A percentile compares a stretch with the other conserved stretches of the same genome.
phyloP scores from a whole-genome alignment of 495 filamentous ascomycete species.

The Penicillium dipodomyicola region DNA sequence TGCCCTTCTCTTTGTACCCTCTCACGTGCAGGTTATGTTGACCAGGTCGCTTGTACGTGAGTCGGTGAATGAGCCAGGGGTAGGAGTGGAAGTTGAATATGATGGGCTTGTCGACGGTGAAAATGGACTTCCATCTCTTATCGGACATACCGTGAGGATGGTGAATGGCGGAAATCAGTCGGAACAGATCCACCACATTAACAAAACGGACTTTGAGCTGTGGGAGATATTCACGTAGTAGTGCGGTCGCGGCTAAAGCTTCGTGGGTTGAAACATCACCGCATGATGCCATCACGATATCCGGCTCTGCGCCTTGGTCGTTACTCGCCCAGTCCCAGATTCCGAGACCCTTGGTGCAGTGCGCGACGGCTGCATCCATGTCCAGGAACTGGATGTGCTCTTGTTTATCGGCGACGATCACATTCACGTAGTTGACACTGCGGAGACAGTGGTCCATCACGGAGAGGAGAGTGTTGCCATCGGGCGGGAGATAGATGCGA shows the following conservation, averaged over 20 bases:
- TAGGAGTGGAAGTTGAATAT: slow-evolving; percentile 81
- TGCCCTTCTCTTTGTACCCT: slow-evolving; percentile 74
- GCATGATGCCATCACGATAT: slow-evolving; percentile 67
- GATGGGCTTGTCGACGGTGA: slow-evolving; percentile 64
- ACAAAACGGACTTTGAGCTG: slow-evolving; percentile 69
- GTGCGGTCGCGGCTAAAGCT: slow-evolving; percentile 63
- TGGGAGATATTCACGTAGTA: slow-evolving; percentile 62
- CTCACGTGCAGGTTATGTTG: slow-evolving; percentile 63
- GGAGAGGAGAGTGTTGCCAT: slow-evolving; percentile 69
- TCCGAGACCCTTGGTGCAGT: slow-evolving; percentile 67
- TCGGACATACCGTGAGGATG: slow-evolving; percentile 68
- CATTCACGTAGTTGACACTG: slow-evolving; percentile 71
- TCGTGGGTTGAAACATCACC: slow-evolving; percentile 71
- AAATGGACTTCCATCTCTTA: slow-evolving; percentile 59
- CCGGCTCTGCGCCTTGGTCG: slow-evolving; percentile 60
- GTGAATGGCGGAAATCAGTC: slow-evolving; percentile 60
- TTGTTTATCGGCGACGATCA: slow-evolving; percentile 73
- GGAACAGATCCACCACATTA: slow-evolving; percentile 74
- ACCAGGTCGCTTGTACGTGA: slow-evolving; percentile 67
- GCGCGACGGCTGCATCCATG: slow-evolving; percentile 64
- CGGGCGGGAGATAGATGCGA: slow-evolving; percentile 72
- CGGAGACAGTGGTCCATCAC: slow-evolving; percentile 68
- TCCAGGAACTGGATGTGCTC: slow-evolving; percentile 67
- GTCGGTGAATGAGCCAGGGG: slow-evolving; percentile 69
- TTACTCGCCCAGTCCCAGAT: slow-evolving; percentile 59